Percentiles rank a stretch among this genome's conserved stretches.
These are phyloP conservation scores for Citrus trifoliata DNA, from an alignment of 345 rosid genomes.

Conservation along the genomic window DNA sequence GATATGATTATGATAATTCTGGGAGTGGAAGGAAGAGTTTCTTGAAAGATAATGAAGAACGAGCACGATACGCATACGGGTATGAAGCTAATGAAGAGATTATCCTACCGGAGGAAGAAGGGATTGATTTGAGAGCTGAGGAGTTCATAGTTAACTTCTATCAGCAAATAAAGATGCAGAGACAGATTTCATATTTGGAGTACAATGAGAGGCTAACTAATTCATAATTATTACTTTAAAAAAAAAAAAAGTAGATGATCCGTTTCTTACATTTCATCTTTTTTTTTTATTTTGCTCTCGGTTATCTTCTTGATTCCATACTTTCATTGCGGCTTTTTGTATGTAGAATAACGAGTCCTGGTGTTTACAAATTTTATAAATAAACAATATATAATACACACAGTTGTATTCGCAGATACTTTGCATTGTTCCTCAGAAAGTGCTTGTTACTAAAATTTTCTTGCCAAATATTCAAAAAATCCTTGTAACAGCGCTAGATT, in stretches of 20 bases:
- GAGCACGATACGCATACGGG: constrained; percentile 17
- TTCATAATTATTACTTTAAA: too few relatives aligned
- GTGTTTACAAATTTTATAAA: neutral
- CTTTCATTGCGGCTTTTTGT: constrained; percentile 15
- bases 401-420: neutral
- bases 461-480: neutral
- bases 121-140: constrained; percentile 78
- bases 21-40: constrained; percentile 18
- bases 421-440: neutral
- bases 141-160: constrained; percentile 79
- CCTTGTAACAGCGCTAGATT: neutral
- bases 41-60: constrained; percentile 7
- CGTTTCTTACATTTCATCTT: neutral
- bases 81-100: constrained; percentile 18
- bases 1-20: constrained; percentile 12
- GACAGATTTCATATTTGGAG: constrained; percentile 64
- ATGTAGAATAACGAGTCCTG: constrained; percentile 10
- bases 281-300: neutral
- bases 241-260: too few relatives aligned
- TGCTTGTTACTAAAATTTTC: neutral
- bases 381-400: too few relatives aligned
- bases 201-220: constrained; percentile 32
- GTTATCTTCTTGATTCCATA: neutral
- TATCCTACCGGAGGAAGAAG: constrained; percentile 44
- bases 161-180: constrained; percentile 73